Evolutionary conservation across 2,329 filamentous ascomycete species (phyloP), one percentile per base, ranked within the genome.

Genomic region (Pyrenophora tritici-repentis): DNA sequence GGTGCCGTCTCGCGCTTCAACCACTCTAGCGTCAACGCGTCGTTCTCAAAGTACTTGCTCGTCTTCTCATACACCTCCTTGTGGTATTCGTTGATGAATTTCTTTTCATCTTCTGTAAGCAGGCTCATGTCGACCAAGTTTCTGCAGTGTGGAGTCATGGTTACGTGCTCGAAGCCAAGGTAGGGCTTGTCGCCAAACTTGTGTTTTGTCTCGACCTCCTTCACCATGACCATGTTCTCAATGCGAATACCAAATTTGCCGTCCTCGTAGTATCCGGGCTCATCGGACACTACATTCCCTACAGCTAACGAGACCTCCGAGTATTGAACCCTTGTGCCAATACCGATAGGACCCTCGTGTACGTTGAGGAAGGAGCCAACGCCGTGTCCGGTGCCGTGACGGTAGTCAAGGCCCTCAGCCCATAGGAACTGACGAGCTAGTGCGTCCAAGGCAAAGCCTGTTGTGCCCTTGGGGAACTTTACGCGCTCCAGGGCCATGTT

Each of bases 251-350:
- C 94, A 68, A 96, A 99, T 33, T 86, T 86, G 40, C 91, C 93
- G 65, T 99, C 94, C 73, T 97, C 92, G 72, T 99, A 99, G 77
- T 92, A 99, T 24, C 94, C 94, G 1, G 94, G 94, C 74, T 99
- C 91, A 66, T 97, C 91, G 1, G 93, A 97, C 45, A 97, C 85
- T 34, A 99, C 93, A 65, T 99, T 97, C 37, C 94, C 94, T n/a
- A 90, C 82, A 0, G 90, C 85, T 24, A 99, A 81, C 0, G 94
- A 83, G 5, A 97, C 92, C 70, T 99, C 94, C 0, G 90, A 88
- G 70, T 93, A 97, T 65, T 95, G 90, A 33, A 95, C 85, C 37
- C 94, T 84, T 8, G 92, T 97, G 22, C 94, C 94, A 54, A 99
- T 95, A 16, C 94, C 94, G 55, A 99, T 96, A 1, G 94, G 94